Base-by-base conservation (phyloP, 192 early-diverging fungal species). In the Mortierella claussenii region DNA sequence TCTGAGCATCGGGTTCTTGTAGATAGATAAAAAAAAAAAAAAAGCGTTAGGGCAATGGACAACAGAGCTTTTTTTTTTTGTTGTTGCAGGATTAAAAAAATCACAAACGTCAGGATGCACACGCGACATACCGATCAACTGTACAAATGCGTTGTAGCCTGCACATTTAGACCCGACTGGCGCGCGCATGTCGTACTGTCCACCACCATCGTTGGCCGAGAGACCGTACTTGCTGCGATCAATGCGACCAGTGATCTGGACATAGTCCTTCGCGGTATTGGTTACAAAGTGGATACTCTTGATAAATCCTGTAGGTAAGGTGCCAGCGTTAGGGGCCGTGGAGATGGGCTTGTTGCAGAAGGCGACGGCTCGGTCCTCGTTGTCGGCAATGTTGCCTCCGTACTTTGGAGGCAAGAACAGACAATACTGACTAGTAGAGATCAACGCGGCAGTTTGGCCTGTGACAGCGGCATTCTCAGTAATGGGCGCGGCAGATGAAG, bases 211-310 rank as follows among this genome's bases (percentile, higher is more conserved):
- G 23, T 42, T 69, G 9, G 44, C 4, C 6, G 63, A 57, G 18
- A 85, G 56, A 10, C 65, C 65, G n/a, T 69, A 82, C 46, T 76
- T 79, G 15, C 48, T 28, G 18, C 59, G 53, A 48, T 87, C 71
- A 12, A 87, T 85, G 20, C 67, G 69, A 31, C 86, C 86, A 17
- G 86, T 87, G 30, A 85, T 62, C 58, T 87, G 86, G 11, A 87
- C 82, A 20, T 82, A 87, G 0, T 15, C 46, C 15, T 69, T 58
- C 5, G 40, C 47, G 1, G 54, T 55, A 33, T 76, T 67, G 8
- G 27, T 5, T 8, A 65, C 60, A 43, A 62, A 85, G 17, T 87
- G 78, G 5, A 75, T 58, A 6, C 81, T 73, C 44, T 59, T 18
- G 52, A 87, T 82, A 33, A 87, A 85, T 28, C 79, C 83, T 1